These are phyloP conservation scores for Uncinocarpus reesii DNA, from an alignment of 2,329 filamentous ascomycete species.

Conservation along the genomic window DNA sequence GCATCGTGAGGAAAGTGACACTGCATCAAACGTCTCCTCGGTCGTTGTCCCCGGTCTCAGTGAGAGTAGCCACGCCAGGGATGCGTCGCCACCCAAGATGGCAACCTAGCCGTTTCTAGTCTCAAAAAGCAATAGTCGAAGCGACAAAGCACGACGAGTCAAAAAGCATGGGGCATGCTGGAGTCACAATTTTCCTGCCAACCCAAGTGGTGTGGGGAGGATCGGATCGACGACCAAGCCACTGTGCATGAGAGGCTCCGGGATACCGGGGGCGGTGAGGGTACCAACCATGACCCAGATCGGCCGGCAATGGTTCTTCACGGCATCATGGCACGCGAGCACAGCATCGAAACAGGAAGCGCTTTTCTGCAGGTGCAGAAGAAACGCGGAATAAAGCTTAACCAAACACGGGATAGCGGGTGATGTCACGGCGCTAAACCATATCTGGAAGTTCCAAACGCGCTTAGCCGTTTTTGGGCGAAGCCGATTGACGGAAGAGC, in stretches of 20 bases:
- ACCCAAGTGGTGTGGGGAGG: background rate
- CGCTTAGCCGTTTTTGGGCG: background rate
- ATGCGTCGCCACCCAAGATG: background rate
- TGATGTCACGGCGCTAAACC: constrained; percentile 6
- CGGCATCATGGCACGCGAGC: too few species aligned
- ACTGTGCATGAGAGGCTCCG: too few species aligned
- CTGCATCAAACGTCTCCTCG: background rate
- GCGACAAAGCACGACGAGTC: background rate
- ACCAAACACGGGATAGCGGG: background rate
- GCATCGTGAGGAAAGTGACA: background rate
- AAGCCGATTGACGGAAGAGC: background rate
- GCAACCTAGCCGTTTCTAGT: background rate
- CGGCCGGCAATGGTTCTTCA: too few species aligned
- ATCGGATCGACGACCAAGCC: too few species aligned
- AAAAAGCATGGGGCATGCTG: background rate
- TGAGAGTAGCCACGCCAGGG: too few species aligned
- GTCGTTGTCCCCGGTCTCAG: background rate
- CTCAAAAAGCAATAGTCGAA: background rate
- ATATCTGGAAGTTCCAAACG: constrained; percentile 7
- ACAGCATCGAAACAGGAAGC: too few species aligned
- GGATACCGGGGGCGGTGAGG: too few species aligned
- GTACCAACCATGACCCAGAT: too few species aligned
- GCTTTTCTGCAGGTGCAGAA: too few species aligned
- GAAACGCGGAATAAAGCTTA: background rate
- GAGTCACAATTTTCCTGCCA: background rate